These are phyloP conservation scores for Blastobotrys persicus DNA, from an alignment of 1,139 yeast genomes.

Conservation along the genomic window DNA sequence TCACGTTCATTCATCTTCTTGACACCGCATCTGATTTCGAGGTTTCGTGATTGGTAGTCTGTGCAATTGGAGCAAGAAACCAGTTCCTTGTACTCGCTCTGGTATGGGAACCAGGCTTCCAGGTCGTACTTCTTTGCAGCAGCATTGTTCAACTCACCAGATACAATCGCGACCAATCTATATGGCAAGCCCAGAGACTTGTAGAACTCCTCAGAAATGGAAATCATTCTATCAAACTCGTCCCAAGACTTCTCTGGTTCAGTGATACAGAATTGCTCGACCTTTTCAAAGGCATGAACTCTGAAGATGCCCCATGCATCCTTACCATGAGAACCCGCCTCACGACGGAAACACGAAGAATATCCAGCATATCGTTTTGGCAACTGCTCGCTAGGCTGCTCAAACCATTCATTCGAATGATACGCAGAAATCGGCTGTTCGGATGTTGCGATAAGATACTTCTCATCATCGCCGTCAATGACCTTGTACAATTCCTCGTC, in stretches of 20 bases:
- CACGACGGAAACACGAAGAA: slow-evolving; percentile 98
- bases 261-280: slow-evolving; percentile 88
- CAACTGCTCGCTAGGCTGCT: slow-evolving; percentile 92
- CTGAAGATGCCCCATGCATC: slow-evolving; percentile 99
- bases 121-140: slow-evolving; percentile 98
- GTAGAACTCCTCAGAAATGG: slow-evolving; percentile 87
- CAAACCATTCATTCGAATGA: slow-evolving; percentile 98
- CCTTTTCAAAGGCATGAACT: slow-evolving; percentile 97
- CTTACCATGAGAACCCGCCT: slow-evolving; percentile 99
- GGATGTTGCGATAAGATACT: slow-evolving; percentile 95
- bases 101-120: slow-evolving; percentile 99
- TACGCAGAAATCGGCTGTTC: slow-evolving; percentile 99
- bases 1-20: slow-evolving; percentile 94
- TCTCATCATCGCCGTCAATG: slow-evolving; percentile 94
- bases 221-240: slow-evolving; percentile 95
- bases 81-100: slow-evolving; percentile 95
- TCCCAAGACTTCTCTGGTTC: slow-evolving; percentile 99
- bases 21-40: slow-evolving; percentile 98
- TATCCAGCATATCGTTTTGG: slow-evolving; percentile 95
- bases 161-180: slow-evolving; percentile 96
- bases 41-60: slow-evolving; percentile 96
- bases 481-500: slow-evolving; percentile 98
- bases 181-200: slow-evolving; percentile 89
- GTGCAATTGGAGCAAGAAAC: slow-evolving; percentile 99
- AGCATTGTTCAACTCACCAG: slow-evolving; percentile 98